Percentiles rank a stretch among this genome's conserved stretches.
Conservation (phyloP, 1,139 yeast species). For the Candida freyschussii region DNA sequence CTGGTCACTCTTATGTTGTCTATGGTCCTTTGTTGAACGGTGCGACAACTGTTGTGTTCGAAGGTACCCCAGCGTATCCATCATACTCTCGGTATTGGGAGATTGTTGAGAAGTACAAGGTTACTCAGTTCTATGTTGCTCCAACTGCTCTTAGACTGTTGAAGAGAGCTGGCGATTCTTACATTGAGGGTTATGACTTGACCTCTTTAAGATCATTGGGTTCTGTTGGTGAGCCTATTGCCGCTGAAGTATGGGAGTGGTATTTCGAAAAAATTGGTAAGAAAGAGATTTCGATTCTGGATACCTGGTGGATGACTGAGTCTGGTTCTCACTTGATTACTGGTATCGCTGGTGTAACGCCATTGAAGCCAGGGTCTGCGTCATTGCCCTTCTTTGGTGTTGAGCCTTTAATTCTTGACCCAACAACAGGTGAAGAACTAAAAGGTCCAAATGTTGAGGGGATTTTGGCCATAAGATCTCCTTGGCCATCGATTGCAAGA, state of each 20-base stretch:
- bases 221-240: constrained; percentile 90
- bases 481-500: constrained; percentile 81
- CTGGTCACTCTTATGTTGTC: constrained; percentile 80
- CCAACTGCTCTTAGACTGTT: constrained; percentile 83
- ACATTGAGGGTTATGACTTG: constrained; percentile 59
- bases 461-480: constrained; percentile 61
- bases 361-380: constrained; percentile 77
- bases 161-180: constrained; percentile 75
- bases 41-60: constrained; percentile 77
- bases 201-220: constrained; percentile 69
- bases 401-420: constrained; percentile 64
- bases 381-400: constrained; percentile 76
- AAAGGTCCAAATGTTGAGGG: constrained; percentile 64
- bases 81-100: constrained; percentile 79
- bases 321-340: constrained; percentile 71
- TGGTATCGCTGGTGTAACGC: constrained; percentile 64
- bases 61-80: constrained; percentile 86
- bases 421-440: constrained; percentile 64
- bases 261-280: constrained; percentile 76
- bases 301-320: constrained; percentile 85
- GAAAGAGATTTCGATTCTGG: constrained; percentile 67
- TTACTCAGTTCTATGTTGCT: constrained; percentile 82
- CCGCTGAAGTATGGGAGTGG: constrained; percentile 94
- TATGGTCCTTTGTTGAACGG: constrained; percentile 78
- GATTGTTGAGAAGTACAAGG: constrained; percentile 70